Evolutionary conservation across 2,329 filamentous ascomycete genomes (phyloP).

Genomic region (Tolypocladium album): DNA sequence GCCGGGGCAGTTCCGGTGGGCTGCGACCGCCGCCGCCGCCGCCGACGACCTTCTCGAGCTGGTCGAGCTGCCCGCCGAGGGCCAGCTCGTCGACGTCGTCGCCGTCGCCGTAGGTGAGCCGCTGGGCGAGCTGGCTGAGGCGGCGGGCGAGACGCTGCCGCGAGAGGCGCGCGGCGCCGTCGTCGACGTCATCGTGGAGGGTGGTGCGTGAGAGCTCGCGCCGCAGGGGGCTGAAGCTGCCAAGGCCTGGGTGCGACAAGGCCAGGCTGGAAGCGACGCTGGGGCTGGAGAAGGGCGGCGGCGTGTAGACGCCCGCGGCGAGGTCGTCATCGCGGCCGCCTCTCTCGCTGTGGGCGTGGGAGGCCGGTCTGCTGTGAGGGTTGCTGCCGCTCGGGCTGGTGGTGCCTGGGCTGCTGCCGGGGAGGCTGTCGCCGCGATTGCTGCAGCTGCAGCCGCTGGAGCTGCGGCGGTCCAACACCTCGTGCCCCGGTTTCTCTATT

Average conservation of each 20-base stretch:
- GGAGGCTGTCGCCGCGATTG: constrained; percentile 3
- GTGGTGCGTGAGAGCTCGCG: constrained; percentile 13
- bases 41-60: constrained; percentile 21
- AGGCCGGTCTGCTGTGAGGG: constrained; percentile 3
- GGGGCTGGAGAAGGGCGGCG: constrained; percentile 20
- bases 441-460: constrained; percentile 7
- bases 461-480: constrained; percentile 8
- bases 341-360: background rate
- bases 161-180: constrained; percentile 14
- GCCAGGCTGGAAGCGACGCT: constrained; percentile 22
- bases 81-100: constrained; percentile 23
- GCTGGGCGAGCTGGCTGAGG: constrained; percentile 26
- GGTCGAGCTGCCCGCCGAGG: constrained; percentile 25
- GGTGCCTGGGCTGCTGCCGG: background rate
- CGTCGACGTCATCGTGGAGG: constrained; percentile 1
- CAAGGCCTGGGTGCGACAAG: constrained; percentile 14
- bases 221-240: constrained; percentile 17
- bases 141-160: constrained; percentile 34
- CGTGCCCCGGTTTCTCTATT: background rate
- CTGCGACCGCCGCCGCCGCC: constrained; percentile 3
- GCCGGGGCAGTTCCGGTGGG: constrained; percentile 6
- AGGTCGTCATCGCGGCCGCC: background rate
- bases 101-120: constrained; percentile 20
- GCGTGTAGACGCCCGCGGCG: constrained; percentile 7
- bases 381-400: constrained; percentile 5